These are phyloP conservation scores for Miscanthus lutarioriparius DNA, from an alignment of 176 grass and related monocot species.

Conservation along the genomic window DNA sequence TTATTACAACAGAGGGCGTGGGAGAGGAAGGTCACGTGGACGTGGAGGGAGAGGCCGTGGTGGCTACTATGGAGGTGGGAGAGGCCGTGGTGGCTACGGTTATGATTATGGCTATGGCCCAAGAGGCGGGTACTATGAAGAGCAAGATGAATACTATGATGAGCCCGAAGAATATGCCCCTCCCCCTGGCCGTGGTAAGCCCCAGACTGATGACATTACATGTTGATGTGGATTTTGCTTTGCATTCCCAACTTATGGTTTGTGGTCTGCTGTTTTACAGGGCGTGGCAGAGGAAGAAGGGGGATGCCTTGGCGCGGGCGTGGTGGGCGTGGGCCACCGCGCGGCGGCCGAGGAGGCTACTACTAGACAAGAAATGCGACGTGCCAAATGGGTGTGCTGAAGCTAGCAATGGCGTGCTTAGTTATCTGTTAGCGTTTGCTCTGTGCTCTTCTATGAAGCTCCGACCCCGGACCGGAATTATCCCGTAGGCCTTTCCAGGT, in stretches of 20 bases:
- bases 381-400: not conserved
- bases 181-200: constrained; percentile 55
- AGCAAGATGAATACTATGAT: constrained; percentile 57
- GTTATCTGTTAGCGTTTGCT: constrained; percentile 29
- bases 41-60: constrained; percentile 58
- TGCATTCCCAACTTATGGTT: not conserved
- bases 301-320: constrained; percentile 38
- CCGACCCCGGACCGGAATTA: not conserved
- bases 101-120: constrained; percentile 56
- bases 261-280: constrained; percentile 3
- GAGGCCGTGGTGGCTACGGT: constrained; percentile 56
- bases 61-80: constrained; percentile 52
- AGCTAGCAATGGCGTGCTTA: constrained; percentile 23
- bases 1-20: constrained; percentile 53
- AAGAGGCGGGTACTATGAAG: constrained; percentile 46
- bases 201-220: not conserved
- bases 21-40: constrained; percentile 51
- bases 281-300: constrained; percentile 46
- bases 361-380: constrained; percentile 19
- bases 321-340: constrained; percentile 14
- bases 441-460: not conserved
- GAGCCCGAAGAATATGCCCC: constrained; percentile 45
- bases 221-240: not conserved
- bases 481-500: not conserved
- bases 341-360: not conserved